These are phyloP conservation scores for Pisolithus tinctorius DNA, from an alignment of 768 basidiomycete species.

Conservation along the genomic window DNA sequence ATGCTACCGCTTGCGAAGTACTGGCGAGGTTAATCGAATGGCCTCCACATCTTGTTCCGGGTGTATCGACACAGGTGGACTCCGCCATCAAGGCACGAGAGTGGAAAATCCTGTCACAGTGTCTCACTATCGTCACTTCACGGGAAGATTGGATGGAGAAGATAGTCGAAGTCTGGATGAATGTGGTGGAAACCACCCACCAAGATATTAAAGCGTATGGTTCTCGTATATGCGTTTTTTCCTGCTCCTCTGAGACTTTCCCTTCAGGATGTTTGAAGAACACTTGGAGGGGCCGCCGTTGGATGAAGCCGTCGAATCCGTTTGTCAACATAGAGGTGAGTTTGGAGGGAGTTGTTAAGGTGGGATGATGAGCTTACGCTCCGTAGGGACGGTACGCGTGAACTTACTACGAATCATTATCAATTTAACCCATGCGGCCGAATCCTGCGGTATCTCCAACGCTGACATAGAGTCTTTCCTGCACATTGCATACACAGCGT, in stretches of 20 bases:
- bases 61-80: constrained; percentile 12
- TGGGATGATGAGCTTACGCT: not conserved
- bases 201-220: constrained; percentile 14
- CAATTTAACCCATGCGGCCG: constrained; percentile 16
- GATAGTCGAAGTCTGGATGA: constrained; percentile 20
- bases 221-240: not conserved
- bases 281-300: too few species aligned
- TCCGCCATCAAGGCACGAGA: constrained; percentile 13
- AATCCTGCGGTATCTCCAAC: constrained; percentile 15
- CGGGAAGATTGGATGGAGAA: constrained; percentile 23
- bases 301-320: not conserved
- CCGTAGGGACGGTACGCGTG: constrained; percentile 17
- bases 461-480: constrained; percentile 23
- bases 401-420: constrained; percentile 20
- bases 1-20: constrained; percentile 18
- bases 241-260: too few species aligned
- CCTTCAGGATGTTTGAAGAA: not conserved
- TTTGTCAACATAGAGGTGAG: not conserved
- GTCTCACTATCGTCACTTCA: constrained; percentile 16
- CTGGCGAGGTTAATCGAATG: constrained; percentile 20
- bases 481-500: constrained; percentile 17
- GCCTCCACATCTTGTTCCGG: constrained; percentile 16
- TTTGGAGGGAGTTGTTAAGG: not conserved
- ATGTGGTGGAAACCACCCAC: constrained; percentile 21
- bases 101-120: constrained; percentile 16